Base-by-base conservation (phyloP, 257 asterid species). In the Rauvolfia tetraphylla region DNA sequence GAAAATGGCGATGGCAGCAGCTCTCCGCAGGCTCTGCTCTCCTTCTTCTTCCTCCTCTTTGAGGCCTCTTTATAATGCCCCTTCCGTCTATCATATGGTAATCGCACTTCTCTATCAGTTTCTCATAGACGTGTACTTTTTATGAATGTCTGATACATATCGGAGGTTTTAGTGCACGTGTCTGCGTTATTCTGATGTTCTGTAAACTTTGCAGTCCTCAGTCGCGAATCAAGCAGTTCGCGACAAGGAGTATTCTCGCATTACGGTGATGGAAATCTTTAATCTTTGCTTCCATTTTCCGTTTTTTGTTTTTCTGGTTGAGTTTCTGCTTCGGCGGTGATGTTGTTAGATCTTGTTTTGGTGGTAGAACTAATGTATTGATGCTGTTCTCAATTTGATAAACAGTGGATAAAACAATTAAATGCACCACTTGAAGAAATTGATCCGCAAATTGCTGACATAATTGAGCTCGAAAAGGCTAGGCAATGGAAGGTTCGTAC, bases 401-500 rank as follows among this genome's bases (percentile, higher is more conserved):
- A 20, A 62, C 87, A 91, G 97, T 93, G 97, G 98, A 87, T 86
- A 42, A 90, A 89, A 44, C 96, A 91, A 80, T 79, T 93, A 85
- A 93, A 93, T 82, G 88, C 92, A 62, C 89, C 93, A 3, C 83
- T 93, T 79, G 91, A 91, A 68, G 91, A 91, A 82, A 86, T 90
- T 39, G 97, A 93, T 90, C 97, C 96, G 39, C 93, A 93, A 88
- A 79, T 93, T 84, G 87, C 93, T 41, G 92, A 91, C 85, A 93
- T 93, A 75, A 88, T 93, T 25, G 98, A 93, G 95, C 97, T 79
- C 44, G 98, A 93, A 84, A 93, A 93, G 82, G 92, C 97, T 44
- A 89, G 98, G 75, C 98, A 93, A 87, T 93, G 98, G 98, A 93
- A 93, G 97, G 98, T 93, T 77, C 11, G 38, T 68, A 27, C 71